Base-by-base conservation (phyloP, 306 rosid genomes). In the Hylodesmum podocarpum region DNA sequence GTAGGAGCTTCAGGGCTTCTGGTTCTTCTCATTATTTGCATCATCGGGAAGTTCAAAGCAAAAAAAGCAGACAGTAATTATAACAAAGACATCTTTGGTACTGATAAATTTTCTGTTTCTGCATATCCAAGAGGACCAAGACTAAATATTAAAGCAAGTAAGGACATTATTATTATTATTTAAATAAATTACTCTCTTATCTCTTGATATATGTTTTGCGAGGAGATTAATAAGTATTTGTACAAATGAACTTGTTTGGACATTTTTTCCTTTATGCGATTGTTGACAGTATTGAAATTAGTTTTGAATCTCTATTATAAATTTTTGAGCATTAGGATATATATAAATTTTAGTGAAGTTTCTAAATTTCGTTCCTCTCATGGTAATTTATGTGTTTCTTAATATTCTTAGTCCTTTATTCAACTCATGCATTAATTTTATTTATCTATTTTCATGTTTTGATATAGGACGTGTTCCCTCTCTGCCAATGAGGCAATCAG, bases 381-480 rank as follows among this genome's bases (percentile, higher is more conserved):
- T 7, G 89, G 89, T 86, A 21, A 13, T 51, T 31, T 44, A 57
- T 15, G 12, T 57, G 15, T 40, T 72, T 15, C 57, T 27, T 46
- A 24, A 69, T 39, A 19, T 28, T 61, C 51, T n/a, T 34, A 55
- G 44, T 34, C 21, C 33, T 68, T 83, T 41, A 8, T 29, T 36
- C 43, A 71, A 47, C 29, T 47, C 19, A 43, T 41, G 80, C 36
- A 44, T 46, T 19, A 53, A 72, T 47, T 47, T 9, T n/a, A 70
- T 57, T 70, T 21, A n/a, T n/a, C n/a, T n/a, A n/a, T 55, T 33
- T 27, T 75, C 34, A 62, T 15, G 29, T 41, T 25, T 22, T 28
- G 44, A 74, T 40, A 58, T 62, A 92, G 97, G 92, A 62, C 82
- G 69, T 73, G 83, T 77, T 70, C 80, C 96, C n/a, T n/a, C n/a